Percentiles rank a stretch among this genome's conserved stretches.
These are phyloP conservation scores for Dianthus caryophyllus DNA, from an alignment of 148 eudicot genomes.

Conservation along the genomic window DNA sequence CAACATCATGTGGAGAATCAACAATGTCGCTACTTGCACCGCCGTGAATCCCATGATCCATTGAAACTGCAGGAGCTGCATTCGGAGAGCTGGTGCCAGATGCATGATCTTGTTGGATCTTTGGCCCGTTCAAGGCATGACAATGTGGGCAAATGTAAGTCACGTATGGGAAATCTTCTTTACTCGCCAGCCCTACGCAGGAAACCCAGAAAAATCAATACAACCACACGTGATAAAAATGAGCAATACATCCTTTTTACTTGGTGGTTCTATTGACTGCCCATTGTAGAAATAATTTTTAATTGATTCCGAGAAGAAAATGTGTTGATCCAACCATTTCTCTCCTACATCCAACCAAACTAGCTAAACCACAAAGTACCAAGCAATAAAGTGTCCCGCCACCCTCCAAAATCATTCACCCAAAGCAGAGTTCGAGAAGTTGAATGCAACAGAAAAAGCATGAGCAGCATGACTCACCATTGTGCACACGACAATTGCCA, in stretches of 20 bases:
- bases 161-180: constrained; percentile 77
- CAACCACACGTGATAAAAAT: no score
- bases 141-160: constrained; percentile 96
- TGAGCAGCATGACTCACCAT: constrained; percentile 53
- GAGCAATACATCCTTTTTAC: no score
- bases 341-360: no score
- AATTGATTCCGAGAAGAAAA: no score
- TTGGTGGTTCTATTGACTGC: no score
- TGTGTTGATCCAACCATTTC: no score
- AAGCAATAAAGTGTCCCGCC: no score
- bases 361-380: no score
- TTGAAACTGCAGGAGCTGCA: constrained; percentile 21
- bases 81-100: constrained; percentile 31
- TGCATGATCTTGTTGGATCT: constrained; percentile 35
- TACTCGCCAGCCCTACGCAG: constrained; percentile 82
- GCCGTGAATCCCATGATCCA: constrained; percentile 29
- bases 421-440: no score
- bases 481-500: constrained; percentile 95
- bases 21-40: constrained; percentile 17
- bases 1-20: constrained; percentile 27
- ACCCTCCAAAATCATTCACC: no score
- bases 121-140: constrained; percentile 72
- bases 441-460: background rate
- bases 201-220: background rate
- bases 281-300: no score